Percentiles rank a stretch among this genome's conserved stretches.
Conservation (phyloP, 176 grass and related monocot species). For the Puya raimondii region DNA sequence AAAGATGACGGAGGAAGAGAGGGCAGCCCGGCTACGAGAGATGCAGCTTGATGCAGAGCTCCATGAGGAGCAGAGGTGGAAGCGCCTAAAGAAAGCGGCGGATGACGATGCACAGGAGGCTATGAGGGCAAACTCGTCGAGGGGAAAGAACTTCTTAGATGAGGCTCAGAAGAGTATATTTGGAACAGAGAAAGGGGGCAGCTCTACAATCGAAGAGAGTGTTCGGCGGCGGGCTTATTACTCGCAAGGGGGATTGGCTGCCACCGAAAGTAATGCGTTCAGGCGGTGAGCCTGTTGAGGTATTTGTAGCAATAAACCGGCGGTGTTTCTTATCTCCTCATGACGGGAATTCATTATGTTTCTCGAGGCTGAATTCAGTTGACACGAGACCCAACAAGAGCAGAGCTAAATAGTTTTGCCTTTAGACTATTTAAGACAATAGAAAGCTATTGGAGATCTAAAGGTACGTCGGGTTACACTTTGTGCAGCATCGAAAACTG, state of each 20-base stretch:
- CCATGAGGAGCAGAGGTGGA: conserved; percentile 91
- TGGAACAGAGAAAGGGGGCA: conserved; percentile 67
- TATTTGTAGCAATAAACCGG: not conserved
- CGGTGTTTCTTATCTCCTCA: too few relatives aligned
- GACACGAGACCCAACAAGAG: too few relatives aligned
- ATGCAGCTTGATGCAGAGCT: conserved; percentile 77
- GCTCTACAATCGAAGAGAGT: conserved; percentile 89
- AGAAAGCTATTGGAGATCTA: too few relatives aligned
- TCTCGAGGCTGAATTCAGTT: too few relatives aligned
- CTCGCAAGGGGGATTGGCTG: conserved; percentile 63
- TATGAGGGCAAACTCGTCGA: conserved; percentile 26
- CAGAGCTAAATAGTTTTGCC: too few relatives aligned
- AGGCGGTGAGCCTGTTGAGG: conserved; percentile 34
- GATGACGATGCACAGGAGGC: conserved; percentile 50
- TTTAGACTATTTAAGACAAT: too few relatives aligned
- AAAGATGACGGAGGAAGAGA: conserved; percentile 89
- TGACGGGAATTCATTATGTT: too few relatives aligned
- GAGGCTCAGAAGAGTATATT: conserved; percentile 83
- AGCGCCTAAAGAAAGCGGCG: conserved; percentile 76
- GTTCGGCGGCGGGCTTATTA: conserved; percentile 76
- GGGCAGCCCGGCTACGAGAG: conserved; percentile 55
- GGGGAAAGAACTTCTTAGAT: conserved; percentile 74
- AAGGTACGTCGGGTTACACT: too few relatives aligned
- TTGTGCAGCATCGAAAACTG: too few relatives aligned
- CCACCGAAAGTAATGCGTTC: conserved; percentile 72